Evolutionary conservation across 495 filamentous ascomycete species (phyloP).

Genomic region (Annulohypoxylon maeteangense): DNA sequence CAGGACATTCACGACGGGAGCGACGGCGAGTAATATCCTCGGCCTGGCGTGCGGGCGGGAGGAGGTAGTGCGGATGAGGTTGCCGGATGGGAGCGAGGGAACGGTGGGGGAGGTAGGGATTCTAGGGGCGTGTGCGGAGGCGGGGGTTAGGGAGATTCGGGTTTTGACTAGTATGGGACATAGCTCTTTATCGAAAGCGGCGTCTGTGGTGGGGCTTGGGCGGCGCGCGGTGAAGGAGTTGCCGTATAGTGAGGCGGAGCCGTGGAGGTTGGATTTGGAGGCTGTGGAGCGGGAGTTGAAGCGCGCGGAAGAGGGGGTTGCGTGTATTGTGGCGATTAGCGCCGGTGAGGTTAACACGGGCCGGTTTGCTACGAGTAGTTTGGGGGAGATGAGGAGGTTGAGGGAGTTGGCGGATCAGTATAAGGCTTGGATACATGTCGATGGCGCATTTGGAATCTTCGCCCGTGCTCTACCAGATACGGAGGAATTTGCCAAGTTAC

Average conservation of each 20-base stretch:
- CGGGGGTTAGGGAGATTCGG: constrained; percentile 73
- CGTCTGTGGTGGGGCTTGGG: constrained; percentile 82
- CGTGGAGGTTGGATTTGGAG: constrained; percentile 75
- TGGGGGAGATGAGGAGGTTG: constrained; percentile 69
- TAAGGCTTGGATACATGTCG: constrained; percentile 88
- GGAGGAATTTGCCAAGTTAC: constrained; percentile 69
- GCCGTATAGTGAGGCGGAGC: constrained; percentile 58
- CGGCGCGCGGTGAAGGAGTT: constrained; percentile 72
- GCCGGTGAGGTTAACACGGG: constrained; percentile 94
- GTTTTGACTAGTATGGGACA: constrained; percentile 84
- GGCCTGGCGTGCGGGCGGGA: constrained; percentile 83
- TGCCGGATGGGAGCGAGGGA: constrained; percentile 25
- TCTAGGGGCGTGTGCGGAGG: constrained; percentile 69
- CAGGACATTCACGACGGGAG: constrained; percentile 87
- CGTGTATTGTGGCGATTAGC: constrained; percentile 79
- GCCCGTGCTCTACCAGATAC: constrained; percentile 69
- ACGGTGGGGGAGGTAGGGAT: constrained; percentile 75
- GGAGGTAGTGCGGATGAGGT: constrained; percentile 62
- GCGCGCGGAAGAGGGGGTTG: constrained; percentile 60
- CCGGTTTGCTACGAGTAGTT: constrained; percentile 72
- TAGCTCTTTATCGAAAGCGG: constrained; percentile 84
- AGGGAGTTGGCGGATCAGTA: constrained; percentile 77
- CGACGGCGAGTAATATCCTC: constrained; percentile 85
- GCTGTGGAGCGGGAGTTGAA: constrained; percentile 61
- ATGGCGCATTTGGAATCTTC: constrained; percentile 91